Evolutionary conservation across 2,329 filamentous ascomycete genomes (phyloP).

Genomic region (Nannizziopsis barbatae): DNA sequence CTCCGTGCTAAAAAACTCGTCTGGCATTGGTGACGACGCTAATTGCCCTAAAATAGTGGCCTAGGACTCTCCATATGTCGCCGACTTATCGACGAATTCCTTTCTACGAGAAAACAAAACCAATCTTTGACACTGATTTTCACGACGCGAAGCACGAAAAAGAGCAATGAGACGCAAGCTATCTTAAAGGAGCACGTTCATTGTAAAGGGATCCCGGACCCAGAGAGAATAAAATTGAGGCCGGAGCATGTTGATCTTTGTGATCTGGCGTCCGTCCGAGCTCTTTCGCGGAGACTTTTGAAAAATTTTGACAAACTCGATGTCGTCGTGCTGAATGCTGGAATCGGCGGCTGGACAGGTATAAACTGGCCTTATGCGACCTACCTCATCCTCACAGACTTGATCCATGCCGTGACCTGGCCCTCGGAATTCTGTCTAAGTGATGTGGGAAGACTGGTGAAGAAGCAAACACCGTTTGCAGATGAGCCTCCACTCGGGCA

Average conservation of each 20-base stretch:
- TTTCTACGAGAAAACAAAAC: slow-evolving; percentile 52
- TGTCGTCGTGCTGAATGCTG: slow-evolving; percentile 72
- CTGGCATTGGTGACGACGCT: not conserved
- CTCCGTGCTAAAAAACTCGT: slow-evolving; percentile 5
- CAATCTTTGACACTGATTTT: slow-evolving; percentile 68
- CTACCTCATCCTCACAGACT: slow-evolving; percentile 48
- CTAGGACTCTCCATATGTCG: slow-evolving; percentile 75
- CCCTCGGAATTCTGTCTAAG: slow-evolving; percentile 61
- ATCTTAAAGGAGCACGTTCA: slow-evolving; percentile 54
- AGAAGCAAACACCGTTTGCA: slow-evolving; percentile 38
- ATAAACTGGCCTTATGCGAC: slow-evolving; percentile 56
- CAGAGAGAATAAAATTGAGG: slow-evolving; percentile 39
- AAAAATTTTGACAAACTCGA: slow-evolving; percentile 58
- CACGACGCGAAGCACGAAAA: slow-evolving; percentile 65
- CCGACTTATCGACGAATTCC: slow-evolving; percentile 82
- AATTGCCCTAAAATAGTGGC: slow-evolving; percentile 46
- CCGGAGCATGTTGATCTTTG: slow-evolving; percentile 50
- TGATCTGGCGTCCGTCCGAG: slow-evolving; percentile 45
- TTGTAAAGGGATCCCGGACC: slow-evolving; percentile 18
- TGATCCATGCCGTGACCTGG: slow-evolving; percentile 60
- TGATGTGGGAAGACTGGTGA: slow-evolving; percentile 44
- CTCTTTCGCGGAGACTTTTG: slow-evolving; percentile 42
- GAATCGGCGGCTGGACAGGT: slow-evolving; percentile 76
- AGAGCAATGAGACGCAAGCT: slow-evolving; percentile 60
- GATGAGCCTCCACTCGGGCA: slow-evolving; percentile 57